Conservation (phyloP, 495 filamentous ascomycete genomes). For the Penicillium psychrofluorescens region DNA sequence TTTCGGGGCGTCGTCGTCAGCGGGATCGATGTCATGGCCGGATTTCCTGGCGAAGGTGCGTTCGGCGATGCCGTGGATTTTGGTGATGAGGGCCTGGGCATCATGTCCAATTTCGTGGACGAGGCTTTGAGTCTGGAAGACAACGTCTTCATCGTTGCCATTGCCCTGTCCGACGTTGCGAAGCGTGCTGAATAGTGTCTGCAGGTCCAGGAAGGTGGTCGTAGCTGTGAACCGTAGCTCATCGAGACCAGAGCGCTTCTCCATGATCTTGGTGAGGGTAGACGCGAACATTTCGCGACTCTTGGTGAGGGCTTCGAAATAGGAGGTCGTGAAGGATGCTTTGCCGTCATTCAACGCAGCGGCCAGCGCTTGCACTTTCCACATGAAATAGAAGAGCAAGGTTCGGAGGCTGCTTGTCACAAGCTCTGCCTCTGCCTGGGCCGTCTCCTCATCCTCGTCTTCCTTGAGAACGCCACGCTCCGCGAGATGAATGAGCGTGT, state of each 20-base stretch:
- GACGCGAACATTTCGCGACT: conserved; percentile 45
- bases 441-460: conserved; percentile 54
- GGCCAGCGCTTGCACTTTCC: conserved; percentile 60
- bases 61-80: conserved; percentile 69
- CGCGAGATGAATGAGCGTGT: conserved; percentile 60
- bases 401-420: conserved; percentile 64
- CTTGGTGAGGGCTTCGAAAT: conserved; percentile 37
- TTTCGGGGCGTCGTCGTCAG: conserved; percentile 58
- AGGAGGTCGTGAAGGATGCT: conserved; percentile 44
- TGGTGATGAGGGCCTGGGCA: conserved; percentile 55
- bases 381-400: conserved; percentile 87
- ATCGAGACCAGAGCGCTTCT: conserved; percentile 51
- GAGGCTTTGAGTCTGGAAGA: conserved; percentile 49
- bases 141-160: conserved; percentile 40
- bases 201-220: conserved; percentile 68
- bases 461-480: conserved; percentile 53
- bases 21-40: conserved; percentile 57
- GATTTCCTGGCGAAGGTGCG: conserved; percentile 64
- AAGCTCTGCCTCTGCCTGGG: conserved; percentile 67
- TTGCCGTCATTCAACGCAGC: conserved; percentile 30
- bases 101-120: conserved; percentile 54
- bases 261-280: conserved; percentile 59
- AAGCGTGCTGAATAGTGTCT: conserved; percentile 71
- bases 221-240: conserved; percentile 69
- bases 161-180: conserved; percentile 37